Conservation (phyloP, 129 eudicot genomes). For the Pulicaria dysenterica region DNA sequence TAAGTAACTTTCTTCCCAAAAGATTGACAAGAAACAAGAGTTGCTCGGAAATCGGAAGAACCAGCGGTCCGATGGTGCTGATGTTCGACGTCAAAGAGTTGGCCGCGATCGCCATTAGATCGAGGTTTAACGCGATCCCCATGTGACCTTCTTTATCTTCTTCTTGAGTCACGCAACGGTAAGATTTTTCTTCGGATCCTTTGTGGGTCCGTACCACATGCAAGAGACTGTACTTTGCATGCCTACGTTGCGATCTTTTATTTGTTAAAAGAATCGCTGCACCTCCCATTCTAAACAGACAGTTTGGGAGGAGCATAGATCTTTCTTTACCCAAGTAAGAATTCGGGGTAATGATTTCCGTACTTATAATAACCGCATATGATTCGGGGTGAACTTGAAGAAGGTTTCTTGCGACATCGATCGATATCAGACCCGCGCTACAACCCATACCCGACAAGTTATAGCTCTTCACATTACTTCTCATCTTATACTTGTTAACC, state of each 20-base stretch:
- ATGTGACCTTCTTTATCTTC: conserved; percentile 63
- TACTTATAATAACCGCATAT: conserved; percentile 61
- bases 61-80: conserved; percentile 64
- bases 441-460: conserved; percentile 84
- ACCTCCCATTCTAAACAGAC: conserved; percentile 73
- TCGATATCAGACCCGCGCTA: conserved; percentile 63
- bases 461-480: conserved; percentile 62
- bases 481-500: conserved; percentile 59
- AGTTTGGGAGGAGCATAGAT: conserved; percentile 74
- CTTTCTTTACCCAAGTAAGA: conserved; percentile 63
- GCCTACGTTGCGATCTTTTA: conserved; percentile 30
- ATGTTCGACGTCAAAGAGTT: conserved; percentile 67
- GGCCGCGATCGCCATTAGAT: conserved; percentile 65
- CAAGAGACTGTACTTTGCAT: conserved; percentile 59
- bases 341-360: conserved; percentile 68
- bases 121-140: conserved; percentile 56
- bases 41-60: conserved; percentile 64
- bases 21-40: conserved; percentile 47
- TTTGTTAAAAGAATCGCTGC: conserved; percentile 71
- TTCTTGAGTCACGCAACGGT: conserved; percentile 51
- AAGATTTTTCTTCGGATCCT: conserved; percentile 64
- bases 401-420: conserved; percentile 56
- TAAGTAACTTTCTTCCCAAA: conserved; percentile 45
- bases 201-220: conserved; percentile 66
- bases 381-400: conserved; percentile 69